Evolutionary conservation across 2,329 filamentous ascomycete species (phyloP), one percentile per base, ranked within the genome.

Genomic region (Colletotrichum sidae): DNA sequence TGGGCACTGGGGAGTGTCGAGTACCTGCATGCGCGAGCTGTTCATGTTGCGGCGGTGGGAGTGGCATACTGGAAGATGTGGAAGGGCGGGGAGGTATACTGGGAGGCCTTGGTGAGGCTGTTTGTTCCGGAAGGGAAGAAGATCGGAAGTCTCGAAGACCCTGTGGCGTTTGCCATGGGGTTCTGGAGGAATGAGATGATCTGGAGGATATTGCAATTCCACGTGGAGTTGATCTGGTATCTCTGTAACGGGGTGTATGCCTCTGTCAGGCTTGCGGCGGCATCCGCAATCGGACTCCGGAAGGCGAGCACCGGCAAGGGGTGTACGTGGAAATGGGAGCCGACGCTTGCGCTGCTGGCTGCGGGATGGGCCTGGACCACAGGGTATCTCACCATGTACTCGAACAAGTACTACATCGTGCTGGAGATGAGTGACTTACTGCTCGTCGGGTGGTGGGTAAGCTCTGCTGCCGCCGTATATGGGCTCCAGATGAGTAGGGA

Each of bases 351-450:
- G 25, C 9, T 60, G 35, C 41, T 71, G 42, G 41, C 70, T 13
- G 54, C 47, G 1, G 37, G 37, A 6, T 70, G 9, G 50, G 68
- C 2, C 52, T 63, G 59, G 68, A 50, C 8, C 1, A 74, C 72
- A 55, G 70, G 52, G 39, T 67, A 72, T 15, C 33, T 80, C 34
- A 69, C 79, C 12, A 68, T 69, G 44, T 75, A 76, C 59, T 76
- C 78, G 37, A 77, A 78, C 46, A 72, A 69, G 42, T 76, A 80
- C 56, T 80, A 77, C 63, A 72, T 82, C 6, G 71, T 74, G 49
- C 68, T 80, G 17, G 75, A 81, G 73, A 70, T 78, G 67, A 75
- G 75, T 62, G 78, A 76, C 6, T 62, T 79, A 66, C 70, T 75
- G 60, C 39, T 79, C 2, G 76, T 75, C 3, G 10, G 69, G 12